Base-by-base conservation (phyloP, 2,329 filamentous ascomycete species). In the Calycina herbarum region DNA sequence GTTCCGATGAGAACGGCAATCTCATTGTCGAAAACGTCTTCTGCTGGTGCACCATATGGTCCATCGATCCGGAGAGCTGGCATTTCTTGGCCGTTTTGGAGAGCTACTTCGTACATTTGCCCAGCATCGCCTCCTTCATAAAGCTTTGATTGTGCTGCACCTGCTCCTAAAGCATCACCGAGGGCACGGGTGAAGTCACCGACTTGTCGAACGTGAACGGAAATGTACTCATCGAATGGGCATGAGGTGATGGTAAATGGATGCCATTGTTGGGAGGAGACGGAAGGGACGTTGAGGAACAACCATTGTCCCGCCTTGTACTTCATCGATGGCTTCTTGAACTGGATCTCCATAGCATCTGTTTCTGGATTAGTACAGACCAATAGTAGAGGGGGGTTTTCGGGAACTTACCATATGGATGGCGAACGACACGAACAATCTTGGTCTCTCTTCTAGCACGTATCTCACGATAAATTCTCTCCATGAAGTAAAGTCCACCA, bases 241-340 rank as follows among this genome's bases (percentile, higher is more conserved):
- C 95, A 99, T 10, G 95, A 98, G 2, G 95, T 99, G 78, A 99
- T 98, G 75, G 95, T 99, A 77, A 98, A 99, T 0, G 95, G 95
- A 79, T 99, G 95, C 95, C 95, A 99, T 81, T 99, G 93, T 76
- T 93, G 89, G 73, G 84, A 86, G 70, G 93, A 97, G 63, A 99
- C 87, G 6, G 91, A 89, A 0, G 95, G 95, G 29, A 96, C 89
- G 78, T 98, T 94, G 66, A 99, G 84, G 83, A 98, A 98, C 45
- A 98, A 87, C 94, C 94, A 99, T 80, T 99, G 95, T 38, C 95
- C 95, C 15, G 95, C 91, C 85, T 97, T 98, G 87, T 99, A 99
- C 76, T 89, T 92, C 90, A 99, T 96, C 65, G 91, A 95, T 5
- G 94, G 92, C 82, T 99, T 99, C 77, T 85, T 86, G 81, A 99